Evolutionary conservation across 2,329 filamentous ascomycete species (phyloP), one percentile per base, ranked within the genome.

Genomic region (Aspergillus novoparasiticus): DNA sequence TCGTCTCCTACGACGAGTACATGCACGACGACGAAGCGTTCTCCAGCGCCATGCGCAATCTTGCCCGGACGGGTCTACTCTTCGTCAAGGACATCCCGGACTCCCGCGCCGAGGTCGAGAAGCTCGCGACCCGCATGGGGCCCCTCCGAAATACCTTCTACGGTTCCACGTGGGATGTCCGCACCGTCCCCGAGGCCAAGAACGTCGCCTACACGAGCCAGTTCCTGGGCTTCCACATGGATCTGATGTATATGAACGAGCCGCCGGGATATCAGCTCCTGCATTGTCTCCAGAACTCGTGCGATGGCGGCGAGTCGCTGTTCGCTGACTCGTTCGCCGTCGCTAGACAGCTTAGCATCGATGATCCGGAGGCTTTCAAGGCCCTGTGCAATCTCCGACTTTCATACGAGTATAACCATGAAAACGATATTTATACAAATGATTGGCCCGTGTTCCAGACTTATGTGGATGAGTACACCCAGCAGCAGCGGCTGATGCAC

Each of bases 161-260:
- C 77, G 95, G 95, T 48, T 83, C 85, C 69, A 96, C 93, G 0
- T 98, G 94, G 88, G 91, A 97, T 77, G 94, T 98, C 14, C 87
- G 88, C 59, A 92, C 89, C 4, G 90, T 96, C 59, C 89, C 90
- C 1, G 77, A 92, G 60, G 92, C 94, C 28, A 93, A 94, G 74
- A 98, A 98, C 75, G 91, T 97, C 4, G 94, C 95, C 11, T 93
- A 98, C 79, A 97, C 94, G 1, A 89, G 86, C 72, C 85, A 89
- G 56, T 89, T 89, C 72, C 87, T 98, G 1, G 92, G 91, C 19
- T 88, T 97, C 55, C 95, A 99, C 80, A 95, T 97, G 87, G 95
- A 98, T 75, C 85, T 98, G 46, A 84, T 97, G 60, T 98, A 98
- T 79, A 90, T 95, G 78, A 81, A 85, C 16, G 86, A 92, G 57